Percentiles rank a stretch among this genome's conserved stretches.
phyloP scores from a whole-genome alignment of 208 protist species.

The Trypanosoma avium region DNA sequence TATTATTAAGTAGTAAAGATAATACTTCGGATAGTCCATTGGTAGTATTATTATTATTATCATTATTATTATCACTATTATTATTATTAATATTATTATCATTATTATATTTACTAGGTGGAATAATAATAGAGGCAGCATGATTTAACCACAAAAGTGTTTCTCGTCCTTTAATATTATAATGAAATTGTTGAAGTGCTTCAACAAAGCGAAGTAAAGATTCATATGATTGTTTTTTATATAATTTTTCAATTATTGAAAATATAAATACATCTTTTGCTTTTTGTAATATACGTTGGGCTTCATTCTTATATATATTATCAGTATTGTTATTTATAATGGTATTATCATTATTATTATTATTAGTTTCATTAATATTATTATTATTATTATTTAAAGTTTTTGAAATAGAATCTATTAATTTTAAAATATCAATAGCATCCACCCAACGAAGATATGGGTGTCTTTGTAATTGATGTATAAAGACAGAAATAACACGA shows the following conservation, averaged over 20 bases:
- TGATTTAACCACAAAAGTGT: constrained; percentile 25
- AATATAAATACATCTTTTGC: constrained; percentile 12
- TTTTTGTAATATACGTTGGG: background rate
- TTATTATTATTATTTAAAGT: background rate
- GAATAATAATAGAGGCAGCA: constrained; percentile 29
- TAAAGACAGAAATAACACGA: constrained; percentile 11
- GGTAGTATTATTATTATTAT: background rate
- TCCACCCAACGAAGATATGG: constrained; percentile 22
- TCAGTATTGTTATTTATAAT: background rate
- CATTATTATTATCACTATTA: background rate
- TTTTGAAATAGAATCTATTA: background rate
- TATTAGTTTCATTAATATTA: background rate
- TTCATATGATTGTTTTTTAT: constrained; percentile 27
- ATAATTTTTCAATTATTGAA: constrained; percentile 9
- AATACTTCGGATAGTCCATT: background rate
- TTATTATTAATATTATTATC: background rate
- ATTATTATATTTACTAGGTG: too few species aligned
- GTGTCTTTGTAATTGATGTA: constrained; percentile 14
- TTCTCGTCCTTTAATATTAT: constrained; percentile 12
- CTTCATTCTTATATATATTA: background rate
- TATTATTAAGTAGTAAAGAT: background rate
- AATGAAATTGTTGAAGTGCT: constrained; percentile 18
- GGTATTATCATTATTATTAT: background rate
- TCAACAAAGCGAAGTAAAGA: constrained; percentile 25
- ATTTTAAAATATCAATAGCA: constrained; percentile 19